Evolutionary conservation across 768 basidiomycete genomes (phyloP), one percentile per base, ranked within the genome.

Genomic region (Termitomyces sp.): DNA sequence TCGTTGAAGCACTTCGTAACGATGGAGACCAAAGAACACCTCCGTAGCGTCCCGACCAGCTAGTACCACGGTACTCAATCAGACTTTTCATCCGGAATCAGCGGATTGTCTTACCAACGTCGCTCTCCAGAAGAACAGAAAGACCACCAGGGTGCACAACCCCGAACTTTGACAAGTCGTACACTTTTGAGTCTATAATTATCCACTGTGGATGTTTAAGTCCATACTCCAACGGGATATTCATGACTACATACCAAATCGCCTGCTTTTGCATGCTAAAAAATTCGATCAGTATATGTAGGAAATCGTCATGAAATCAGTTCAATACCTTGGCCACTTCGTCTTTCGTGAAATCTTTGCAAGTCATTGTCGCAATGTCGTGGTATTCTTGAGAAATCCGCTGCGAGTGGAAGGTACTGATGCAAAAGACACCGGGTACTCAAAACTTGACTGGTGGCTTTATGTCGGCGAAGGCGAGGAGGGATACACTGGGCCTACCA

Each of bases 1-100:
- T 47, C 79, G 80, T 61, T 77, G 71, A 47, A 93, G 76, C 13
- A 93, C 82, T 64, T 92, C 89, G 48, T 83, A 79, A 33, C 87
- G 80, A 70, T 93, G 91, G 43, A 91, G 79, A 33, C 83, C 81
- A 66, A 85, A 92, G 73, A 92, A 91, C 5, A 77, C 77, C 30
- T 87, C 85, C 0, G 89, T 91, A 3, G 83, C 83, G 63, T 91
- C 89, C 68, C 87, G 79, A 12, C 89, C 88, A 40, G 86, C 88
- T 84, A 20, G 9, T 43, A 63, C 32, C 32, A 32, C 18, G 43
- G 6, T 23, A 18, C 12, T 55, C n/a, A 48, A 26, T 26, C 14
- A 36, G 32, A 46, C 20, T 30, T 35, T 30, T 12, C 41, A 14
- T 46, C 14, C 18, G 26, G 16, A 8, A 16, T 16, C 32, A 8